These are phyloP conservation scores for Arabidopsis suecica DNA, from an alignment of 345 rosid genomes.

Conservation along the genomic window DNA sequence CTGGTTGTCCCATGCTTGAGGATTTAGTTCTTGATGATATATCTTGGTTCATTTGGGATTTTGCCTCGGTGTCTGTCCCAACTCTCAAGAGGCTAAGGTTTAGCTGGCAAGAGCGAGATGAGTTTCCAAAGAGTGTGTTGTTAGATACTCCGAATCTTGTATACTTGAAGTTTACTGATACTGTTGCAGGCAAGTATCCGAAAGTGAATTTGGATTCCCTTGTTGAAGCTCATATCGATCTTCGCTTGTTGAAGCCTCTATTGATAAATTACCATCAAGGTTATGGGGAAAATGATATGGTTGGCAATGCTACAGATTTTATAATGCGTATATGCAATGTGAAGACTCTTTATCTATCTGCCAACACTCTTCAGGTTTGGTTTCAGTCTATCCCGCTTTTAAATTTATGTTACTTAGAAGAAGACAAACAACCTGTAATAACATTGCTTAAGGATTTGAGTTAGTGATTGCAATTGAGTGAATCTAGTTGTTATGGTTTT, in stretches of 20 bases:
- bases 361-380: conserved; percentile 12
- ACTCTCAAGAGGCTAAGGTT: conserved; percentile 18
- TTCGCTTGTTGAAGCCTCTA: background rate
- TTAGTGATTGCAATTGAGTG: background rate
- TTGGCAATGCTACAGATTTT: conserved; percentile 15
- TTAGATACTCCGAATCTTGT: conserved; percentile 14
- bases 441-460: background rate
- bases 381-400: background rate
- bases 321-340: conserved; percentile 8
- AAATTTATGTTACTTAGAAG: too few species aligned
- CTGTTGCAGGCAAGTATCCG: background rate
- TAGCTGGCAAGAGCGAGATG: background rate
- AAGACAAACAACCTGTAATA: background rate
- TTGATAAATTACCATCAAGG: background rate
- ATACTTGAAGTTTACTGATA: conserved; percentile 6
- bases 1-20: conserved; percentile 20
- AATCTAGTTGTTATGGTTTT: conserved; percentile 4
- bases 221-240: conserved; percentile 22
- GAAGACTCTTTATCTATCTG: conserved; percentile 8
- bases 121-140: background rate
- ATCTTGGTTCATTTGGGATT: background rate
- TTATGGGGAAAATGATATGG: background rate
- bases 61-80: background rate
- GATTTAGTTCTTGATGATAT: background rate
- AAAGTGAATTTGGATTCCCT: conserved; percentile 7